Evolutionary conservation across 495 filamentous ascomycete species (phyloP), one percentile per base, ranked within the genome.

Genomic region (Penicillium argentinense): DNA sequence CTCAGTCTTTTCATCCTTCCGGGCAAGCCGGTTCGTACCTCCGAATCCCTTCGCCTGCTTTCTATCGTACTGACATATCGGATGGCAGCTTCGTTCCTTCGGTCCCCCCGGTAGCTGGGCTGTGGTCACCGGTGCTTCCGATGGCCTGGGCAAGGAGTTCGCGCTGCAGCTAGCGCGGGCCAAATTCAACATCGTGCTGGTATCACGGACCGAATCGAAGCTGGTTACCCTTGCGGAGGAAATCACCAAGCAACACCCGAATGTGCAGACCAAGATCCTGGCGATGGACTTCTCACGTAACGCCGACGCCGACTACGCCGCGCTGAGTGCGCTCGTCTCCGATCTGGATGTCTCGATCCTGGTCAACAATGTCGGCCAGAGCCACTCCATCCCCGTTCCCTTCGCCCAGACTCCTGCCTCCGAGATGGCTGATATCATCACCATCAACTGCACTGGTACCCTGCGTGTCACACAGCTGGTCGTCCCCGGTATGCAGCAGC

Each of bases 71-170:
- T 50, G 14, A 49, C 29, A 38, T 42, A 12, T 45, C 7, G 5
- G 9, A 18, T 39, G 37, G 11, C 52, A 98, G 93, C 84, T 99
- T 44, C 82, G 80, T 49, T 89, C 84, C 50, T 97, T 96, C 72
- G 95, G 91, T 53, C 86, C 84, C 50, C 90, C 89, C 57, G 91
- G 91, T 47, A 91, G 83, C 59, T 99, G 91, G 90, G 93, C 90
- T 16, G 79, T 99, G 33, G 79, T 99, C 16, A 97, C 95, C 36
- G 95, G 95, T 53, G 93, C 95, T 45, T 96, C 90, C 9, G 93
- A 97, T 72, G 95, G 95, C 51, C 82, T 99, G 42, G 95, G 95
- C 59, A 97, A 96, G 74, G 93, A 97, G 75, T 99, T 87, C 62
- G 88, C 92, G 36, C 74, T 87, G 45, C 90, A 96, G 63, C 83